Base-by-base conservation (phyloP, 371 early-diverging fungal species). In the Conidiobolus incongruus region DNA sequence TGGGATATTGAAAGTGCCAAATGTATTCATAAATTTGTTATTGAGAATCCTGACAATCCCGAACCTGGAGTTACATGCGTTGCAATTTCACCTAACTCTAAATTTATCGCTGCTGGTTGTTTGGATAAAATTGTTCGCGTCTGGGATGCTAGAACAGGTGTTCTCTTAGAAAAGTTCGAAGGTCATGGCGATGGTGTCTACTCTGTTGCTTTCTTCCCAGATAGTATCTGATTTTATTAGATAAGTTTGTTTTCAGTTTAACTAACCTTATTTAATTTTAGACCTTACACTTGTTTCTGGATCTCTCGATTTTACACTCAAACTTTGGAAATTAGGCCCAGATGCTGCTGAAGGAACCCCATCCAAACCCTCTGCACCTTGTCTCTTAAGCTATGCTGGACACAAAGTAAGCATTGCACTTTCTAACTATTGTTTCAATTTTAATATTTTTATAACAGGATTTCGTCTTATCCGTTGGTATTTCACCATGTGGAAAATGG, bases 121-220 rank as follows among this genome's bases (percentile, higher is more conserved):
- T 62, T 92, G 47, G 96, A 96, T 59, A 80, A 79, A 51, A 75
- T 81, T 58, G 77, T 92, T n/a, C 77, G 93, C 30, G 66, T 95
- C 8, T 95, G 91, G 92, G 91, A 94, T 54, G 62, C 77, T 11
- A 57, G 69, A 20, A 75, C 81, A 4, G 91, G 91, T 16, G 58
- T 70, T 20, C 61, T 81, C 11, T 51, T 91, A 38, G 88, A 88
- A 53, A 71, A 84, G 34, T 65, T 97, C 48, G 86, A 89, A 51
- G 96, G 95, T 0, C 98, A 98, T 66, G 83, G 77, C 50, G 90
- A 94, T 56, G 83, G 87, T 41, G 95, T 98, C 4, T 91, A 92
- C 51, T 81, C 86, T 5, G 89, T 98, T 35, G 89, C 94, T 1
- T 93, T 98, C 50, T 77, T 86, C 39, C 82, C 92, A 1, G 92